Conservation (phyloP, 352 stramenopile genomes). For the Phytophthora constricta region DNA sequence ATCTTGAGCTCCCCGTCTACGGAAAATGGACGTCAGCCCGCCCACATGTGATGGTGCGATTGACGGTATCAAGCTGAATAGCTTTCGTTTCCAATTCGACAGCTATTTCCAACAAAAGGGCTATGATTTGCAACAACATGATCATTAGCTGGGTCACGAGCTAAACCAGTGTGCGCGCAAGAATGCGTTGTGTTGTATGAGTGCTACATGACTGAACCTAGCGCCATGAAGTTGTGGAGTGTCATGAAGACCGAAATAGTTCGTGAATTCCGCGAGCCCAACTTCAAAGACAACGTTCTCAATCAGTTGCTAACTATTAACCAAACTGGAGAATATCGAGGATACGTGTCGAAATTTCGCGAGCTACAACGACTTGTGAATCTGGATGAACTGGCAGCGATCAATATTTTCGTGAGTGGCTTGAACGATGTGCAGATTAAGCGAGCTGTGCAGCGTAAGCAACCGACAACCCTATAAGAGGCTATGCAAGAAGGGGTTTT, state of each 20-base stretch:
- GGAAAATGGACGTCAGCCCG: too few species aligned
- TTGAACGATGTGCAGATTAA: neutral
- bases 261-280: constrained; percentile 2
- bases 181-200: constrained; percentile 11
- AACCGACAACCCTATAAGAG: constrained; percentile 3
- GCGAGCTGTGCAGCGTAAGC: constrained; percentile 12
- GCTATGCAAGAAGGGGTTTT: constrained; percentile 17
- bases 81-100: neutral
- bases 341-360: constrained; percentile 14
- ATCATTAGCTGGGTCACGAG: constrained; percentile 1
- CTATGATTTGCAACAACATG: neutral
- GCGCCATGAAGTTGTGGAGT: constrained; percentile 4
- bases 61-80: neutral
- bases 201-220: constrained; percentile 8
- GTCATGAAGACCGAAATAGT: constrained; percentile 8
- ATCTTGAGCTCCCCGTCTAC: too few species aligned
- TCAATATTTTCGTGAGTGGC: constrained; percentile 11
- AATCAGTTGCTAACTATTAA: constrained; percentile 3
- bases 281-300: constrained; percentile 2
- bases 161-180: constrained; percentile 11
- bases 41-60: neutral
- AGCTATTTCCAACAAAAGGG: neutral
- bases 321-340: constrained; percentile 7
- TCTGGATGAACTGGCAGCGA: neutral
- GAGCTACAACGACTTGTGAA: constrained; percentile 11